phyloP scores from a whole-genome alignment of 2,329 filamentous ascomycete genomes.

The Myotisia sp. region DNA sequence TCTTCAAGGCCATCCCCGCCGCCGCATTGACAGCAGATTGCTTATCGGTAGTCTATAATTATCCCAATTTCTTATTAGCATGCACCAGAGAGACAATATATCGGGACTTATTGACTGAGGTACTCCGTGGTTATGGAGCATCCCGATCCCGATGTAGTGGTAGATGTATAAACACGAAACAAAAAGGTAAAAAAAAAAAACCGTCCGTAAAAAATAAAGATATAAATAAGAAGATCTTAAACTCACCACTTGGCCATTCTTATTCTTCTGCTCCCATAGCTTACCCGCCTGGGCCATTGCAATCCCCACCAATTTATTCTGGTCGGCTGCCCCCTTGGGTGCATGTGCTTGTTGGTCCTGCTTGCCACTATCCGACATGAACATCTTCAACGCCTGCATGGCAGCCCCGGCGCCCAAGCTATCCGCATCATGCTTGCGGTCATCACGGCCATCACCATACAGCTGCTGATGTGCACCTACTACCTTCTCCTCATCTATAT shows the following conservation, averaged over 20 bases:
- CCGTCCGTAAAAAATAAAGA: conserved; percentile 5
- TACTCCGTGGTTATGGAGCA: neutral
- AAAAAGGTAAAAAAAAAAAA: too few species aligned
- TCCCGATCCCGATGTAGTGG: too few species aligned
- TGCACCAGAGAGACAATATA: conserved; percentile 35
- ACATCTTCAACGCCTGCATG: conserved; percentile 58
- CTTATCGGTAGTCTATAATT: conserved; percentile 56
- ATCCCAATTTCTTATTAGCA: conserved; percentile 12
- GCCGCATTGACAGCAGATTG: conserved; percentile 65
- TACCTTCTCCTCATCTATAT: conserved; percentile 51
- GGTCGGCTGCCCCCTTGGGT: conserved; percentile 36
- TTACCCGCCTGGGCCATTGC: conserved; percentile 82
- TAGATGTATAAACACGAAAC: neutral
- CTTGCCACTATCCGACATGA: conserved; percentile 40
- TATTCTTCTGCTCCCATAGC: conserved; percentile 50
- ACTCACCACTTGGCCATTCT: conserved; percentile 39
- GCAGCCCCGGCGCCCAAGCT: conserved; percentile 32
- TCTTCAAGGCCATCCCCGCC: conserved; percentile 75
- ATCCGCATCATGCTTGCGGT: conserved; percentile 35
- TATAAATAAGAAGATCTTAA: conserved; percentile 1
- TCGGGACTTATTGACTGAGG: conserved; percentile 31
- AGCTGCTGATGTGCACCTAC: conserved; percentile 62
- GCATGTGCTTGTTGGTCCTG: conserved; percentile 22
- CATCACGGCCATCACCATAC: conserved; percentile 46
- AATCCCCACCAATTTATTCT: conserved; percentile 69